Base-by-base conservation (phyloP, 1,139 yeast species). In the Suhomyces terraborum region DNA sequence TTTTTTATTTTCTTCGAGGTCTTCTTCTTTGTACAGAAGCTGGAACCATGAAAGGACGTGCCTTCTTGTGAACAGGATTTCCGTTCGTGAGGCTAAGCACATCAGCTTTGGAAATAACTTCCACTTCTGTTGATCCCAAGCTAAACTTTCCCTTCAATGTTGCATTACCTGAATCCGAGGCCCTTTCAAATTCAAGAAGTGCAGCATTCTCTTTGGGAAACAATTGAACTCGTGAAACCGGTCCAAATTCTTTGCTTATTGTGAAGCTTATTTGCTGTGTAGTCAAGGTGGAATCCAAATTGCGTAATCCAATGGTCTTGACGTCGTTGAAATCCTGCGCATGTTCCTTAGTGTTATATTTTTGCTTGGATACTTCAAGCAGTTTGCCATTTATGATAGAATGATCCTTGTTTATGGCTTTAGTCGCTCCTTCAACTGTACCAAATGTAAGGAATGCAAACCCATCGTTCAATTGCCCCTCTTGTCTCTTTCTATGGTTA, bases 161-260 rank as follows among this genome's bases (percentile, higher is more conserved):
- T 0, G 85, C 85, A 41, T 62, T 72, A 0, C 94, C 93, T 3
- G 86, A 77, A 42, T 73, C 75, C 8, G 63, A 56, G 0, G 69
- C 66, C 4, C 59, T 61, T 18, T 55, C 61, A 51, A 79, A 82
- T 49, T 79, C 79, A 2, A 85, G 69, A 12, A 79, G 54, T 0
- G 85, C 88, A 2, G 77, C 77, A 3, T 62, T 59, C n/a, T 59
- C 53, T 23, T 70, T 75, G 0, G 85, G 77, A 31, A 69, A 71
- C 16, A 82, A 56, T 13, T 72, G 65, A 0, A 83, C 59, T 17
- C 67, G 67, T 1, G 55, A 46, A 0, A 78, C 64, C 0, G 66
- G 57, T 0, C 78, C 79, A 21, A 68, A 59, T 8, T 51, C 47
- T 1, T 60, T 59, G 4, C 51, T 50, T 7, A 79, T 51, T 31